These are phyloP conservation scores for Syzygium malaccense DNA, from an alignment of 441 rosid genomes.

Conservation along the genomic window DNA sequence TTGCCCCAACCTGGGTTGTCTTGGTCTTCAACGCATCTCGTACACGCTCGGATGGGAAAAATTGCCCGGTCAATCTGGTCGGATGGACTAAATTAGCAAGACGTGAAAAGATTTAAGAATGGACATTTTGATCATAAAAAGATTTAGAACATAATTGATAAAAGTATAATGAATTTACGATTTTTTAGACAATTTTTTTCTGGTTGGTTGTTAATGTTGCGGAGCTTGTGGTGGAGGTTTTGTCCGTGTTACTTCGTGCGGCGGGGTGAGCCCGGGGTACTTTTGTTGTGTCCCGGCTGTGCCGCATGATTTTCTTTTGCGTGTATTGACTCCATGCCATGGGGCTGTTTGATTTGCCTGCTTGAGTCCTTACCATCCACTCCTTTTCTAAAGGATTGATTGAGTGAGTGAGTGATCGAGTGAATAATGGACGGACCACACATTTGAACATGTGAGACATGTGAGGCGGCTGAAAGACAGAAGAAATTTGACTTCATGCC, in stretches of 20 bases:
- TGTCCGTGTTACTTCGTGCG: fast-evolving
- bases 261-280: not conserved
- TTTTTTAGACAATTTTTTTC: no score
- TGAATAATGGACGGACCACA: not conserved
- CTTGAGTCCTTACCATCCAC: no score
- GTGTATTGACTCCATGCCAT: no score
- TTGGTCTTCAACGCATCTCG: not conserved
- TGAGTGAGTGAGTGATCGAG: not conserved
- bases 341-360: no score
- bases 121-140: no score
- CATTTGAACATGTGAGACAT: not conserved
- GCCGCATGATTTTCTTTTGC: not conserved
- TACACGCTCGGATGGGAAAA: not conserved
- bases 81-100: no score
- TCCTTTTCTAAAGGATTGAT: not conserved
- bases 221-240: not conserved
- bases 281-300: not conserved
- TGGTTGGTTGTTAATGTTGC: not conserved
- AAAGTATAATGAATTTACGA: no score
- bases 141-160: no score
- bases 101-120: no score
- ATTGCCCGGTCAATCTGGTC: no score
- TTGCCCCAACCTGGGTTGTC: not conserved
- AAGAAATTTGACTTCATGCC: not conserved
- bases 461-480: not conserved